Evolutionary conservation across 768 basidiomycete species (phyloP).

Genomic region (Pleurotus salmoneostramineus): DNA sequence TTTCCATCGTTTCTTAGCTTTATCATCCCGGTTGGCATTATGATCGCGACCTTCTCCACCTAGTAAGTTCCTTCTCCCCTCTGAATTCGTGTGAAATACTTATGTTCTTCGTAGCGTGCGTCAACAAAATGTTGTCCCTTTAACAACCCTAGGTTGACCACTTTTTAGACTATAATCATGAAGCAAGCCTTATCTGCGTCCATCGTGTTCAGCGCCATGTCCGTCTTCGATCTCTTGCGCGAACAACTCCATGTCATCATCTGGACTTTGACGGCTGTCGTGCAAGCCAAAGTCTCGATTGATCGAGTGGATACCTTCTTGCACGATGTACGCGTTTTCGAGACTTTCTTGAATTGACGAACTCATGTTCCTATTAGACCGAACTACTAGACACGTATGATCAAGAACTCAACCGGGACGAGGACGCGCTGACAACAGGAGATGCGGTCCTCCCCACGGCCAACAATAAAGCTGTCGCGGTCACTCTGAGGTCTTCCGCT

Average conservation of each 20-base stretch:
- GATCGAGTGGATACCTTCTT: constrained; percentile 45
- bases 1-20: constrained; percentile 29
- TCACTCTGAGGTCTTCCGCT: background rate
- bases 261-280: constrained; percentile 18
- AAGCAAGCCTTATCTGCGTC: constrained; percentile 35
- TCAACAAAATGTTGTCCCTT: too few relatives aligned
- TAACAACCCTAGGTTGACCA: background rate
- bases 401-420: constrained; percentile 10
- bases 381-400: constrained; percentile 42
- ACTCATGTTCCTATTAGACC: constrained; percentile 23
- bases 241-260: constrained; percentile 40
- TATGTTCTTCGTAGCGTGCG: background rate
- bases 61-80: constrained; percentile 35
- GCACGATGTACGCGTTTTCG: constrained; percentile 23
- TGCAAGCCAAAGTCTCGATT: constrained; percentile 57
- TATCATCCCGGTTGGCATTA: constrained; percentile 57
- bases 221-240: constrained; percentile 60
- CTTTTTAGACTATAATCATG: constrained; percentile 30
- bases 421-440: constrained; percentile 9
- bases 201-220: constrained; percentile 45
- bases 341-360: background rate
- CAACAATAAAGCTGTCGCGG: background rate
- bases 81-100: background rate
- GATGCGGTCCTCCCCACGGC: background rate
- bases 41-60: constrained; percentile 59